Evolutionary conservation across 78 protist genomes (phyloP), one percentile per base, ranked within the genome.

Genomic region (Tieghemostelium lacteum): DNA sequence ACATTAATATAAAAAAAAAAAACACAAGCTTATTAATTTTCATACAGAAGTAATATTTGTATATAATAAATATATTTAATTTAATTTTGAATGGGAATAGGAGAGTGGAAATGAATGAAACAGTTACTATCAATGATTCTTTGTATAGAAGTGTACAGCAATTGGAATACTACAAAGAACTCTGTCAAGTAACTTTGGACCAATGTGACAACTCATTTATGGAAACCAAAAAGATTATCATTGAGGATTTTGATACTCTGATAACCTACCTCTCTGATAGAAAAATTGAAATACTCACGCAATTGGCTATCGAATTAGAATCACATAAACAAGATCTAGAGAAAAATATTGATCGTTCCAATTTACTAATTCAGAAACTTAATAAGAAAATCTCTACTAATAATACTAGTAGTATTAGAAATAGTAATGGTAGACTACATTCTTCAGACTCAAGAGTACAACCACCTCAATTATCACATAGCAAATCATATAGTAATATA

Each of bases 301-400:
- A 83, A 39, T 40, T 69, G 54, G 75, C 70, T 17, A 64, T 69
- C 14, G 89, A 69, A 8, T 55, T 66, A 39, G 89, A 83, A 31
- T 40, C 77, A 58, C 89, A 83, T 26, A 83, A 83, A 58, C 77
- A 69, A 58, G 60, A 69, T 4, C n/a, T 83, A 2, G 89, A 83
- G 36, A 67, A 60, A n/a, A 83, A 83, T 83, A 19, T 75, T 40
- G 89, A 83, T 31, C 66, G n/a, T n/a, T 60, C 77, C 7, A 70
- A 33, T 19, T 16, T 49, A 34, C 37, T 70, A 26, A 50, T 70
- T 31, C 70, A 83, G 40, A 73, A 66, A 10, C 49, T 70, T 31
- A 70, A 70, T 50, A 70, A 20, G 33, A 70, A 73, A 58, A 39
- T 64, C 39, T 19, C 31, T 67, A 10, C 64, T 57, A 6, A 14